Conservation (phyloP, 192 early-diverging fungal genomes). For the Phycomyces nitens region DNA sequence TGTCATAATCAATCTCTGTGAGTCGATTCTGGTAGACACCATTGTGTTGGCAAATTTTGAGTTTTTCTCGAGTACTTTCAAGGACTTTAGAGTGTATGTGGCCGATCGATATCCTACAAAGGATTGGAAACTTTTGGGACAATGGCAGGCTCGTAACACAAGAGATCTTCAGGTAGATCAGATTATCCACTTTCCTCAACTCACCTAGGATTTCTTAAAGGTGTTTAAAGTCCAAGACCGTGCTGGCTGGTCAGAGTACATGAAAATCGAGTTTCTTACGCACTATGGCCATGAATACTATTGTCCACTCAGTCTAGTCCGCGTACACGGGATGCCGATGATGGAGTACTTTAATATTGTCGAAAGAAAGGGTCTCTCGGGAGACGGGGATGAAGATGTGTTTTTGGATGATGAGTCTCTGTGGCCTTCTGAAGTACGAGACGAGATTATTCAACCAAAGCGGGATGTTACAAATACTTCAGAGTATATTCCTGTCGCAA, state of each 20-base stretch:
- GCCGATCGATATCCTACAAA: constrained; percentile 62
- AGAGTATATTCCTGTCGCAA: constrained; percentile 10
- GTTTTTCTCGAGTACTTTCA: constrained; percentile 93
- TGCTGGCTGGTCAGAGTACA: constrained; percentile 76
- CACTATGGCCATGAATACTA: constrained; percentile 92
- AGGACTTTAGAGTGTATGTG: constrained; percentile 79
- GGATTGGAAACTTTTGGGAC: constrained; percentile 76
- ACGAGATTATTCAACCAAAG: constrained; percentile 28
- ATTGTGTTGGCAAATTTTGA: constrained; percentile 93
- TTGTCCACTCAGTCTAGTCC: constrained; percentile 85
- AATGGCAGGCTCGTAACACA: constrained; percentile 82
- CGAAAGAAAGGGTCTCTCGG: constrained; percentile 32
- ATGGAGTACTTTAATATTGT: constrained; percentile 81
- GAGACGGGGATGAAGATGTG: constrained; percentile 34
- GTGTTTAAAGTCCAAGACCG: constrained; percentile 78
- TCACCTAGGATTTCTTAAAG: constrained; percentile 38
- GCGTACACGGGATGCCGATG: constrained; percentile 89
- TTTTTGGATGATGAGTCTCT: constrained; percentile 15
- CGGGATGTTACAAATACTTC: constrained; percentile 15
- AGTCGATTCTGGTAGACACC: constrained; percentile 88
- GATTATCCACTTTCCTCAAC: constrained; percentile 7
- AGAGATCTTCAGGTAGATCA: constrained; percentile 80
- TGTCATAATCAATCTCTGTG: constrained; percentile 92
- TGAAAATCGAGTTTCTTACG: constrained; percentile 83
- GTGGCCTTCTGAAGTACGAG: constrained; percentile 32